Percentiles rank a stretch among this genome's conserved stretches.
Evolutionary conservation across 768 basidiomycete species (phyloP).

Genomic region (Lactarius indigo): DNA sequence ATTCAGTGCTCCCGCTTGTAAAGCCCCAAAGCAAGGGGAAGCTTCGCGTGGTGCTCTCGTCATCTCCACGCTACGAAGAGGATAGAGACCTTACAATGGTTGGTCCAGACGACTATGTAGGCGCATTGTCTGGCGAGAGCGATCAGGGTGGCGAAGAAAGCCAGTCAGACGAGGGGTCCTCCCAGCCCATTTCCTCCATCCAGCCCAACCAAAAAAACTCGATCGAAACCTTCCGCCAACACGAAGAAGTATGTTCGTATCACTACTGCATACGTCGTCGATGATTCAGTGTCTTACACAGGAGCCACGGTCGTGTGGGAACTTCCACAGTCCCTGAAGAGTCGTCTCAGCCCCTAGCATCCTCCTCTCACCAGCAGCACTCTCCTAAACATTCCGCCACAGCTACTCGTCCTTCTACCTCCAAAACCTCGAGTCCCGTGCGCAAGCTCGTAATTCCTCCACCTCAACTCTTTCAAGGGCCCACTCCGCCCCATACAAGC

Average conservation of each 20-base stretch:
- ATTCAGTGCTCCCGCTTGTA: neutral
- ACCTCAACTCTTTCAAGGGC: slow-evolving; percentile 13
- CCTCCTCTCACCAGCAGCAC: neutral
- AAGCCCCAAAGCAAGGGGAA: neutral
- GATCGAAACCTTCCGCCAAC: neutral
- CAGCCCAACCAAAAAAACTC: neutral
- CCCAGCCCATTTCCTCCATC: neutral
- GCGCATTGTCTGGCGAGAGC: slow-evolving; percentile 10
- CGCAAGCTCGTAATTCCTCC: neutral
- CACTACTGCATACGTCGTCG: neutral
- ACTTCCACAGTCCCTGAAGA: neutral
- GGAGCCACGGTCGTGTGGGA: neutral
- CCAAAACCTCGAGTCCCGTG: neutral
- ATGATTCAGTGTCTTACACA: neutral
- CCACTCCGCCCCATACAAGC: slow-evolving; percentile 22
- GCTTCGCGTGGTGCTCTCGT: too few species aligned
- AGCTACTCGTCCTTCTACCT: neutral
- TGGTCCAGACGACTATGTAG: slow-evolving; percentile 17
- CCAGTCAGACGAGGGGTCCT: neutral
- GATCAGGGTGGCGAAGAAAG: slow-evolving; percentile 10
- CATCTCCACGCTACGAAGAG: neutral
- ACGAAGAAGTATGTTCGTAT: slow-evolving; percentile 8
- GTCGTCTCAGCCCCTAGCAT: neutral
- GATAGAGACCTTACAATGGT: neutral
- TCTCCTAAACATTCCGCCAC: neutral